Conservation (phyloP, 2,329 filamentous ascomycete species). For the Penicillium crustosum region DNA sequence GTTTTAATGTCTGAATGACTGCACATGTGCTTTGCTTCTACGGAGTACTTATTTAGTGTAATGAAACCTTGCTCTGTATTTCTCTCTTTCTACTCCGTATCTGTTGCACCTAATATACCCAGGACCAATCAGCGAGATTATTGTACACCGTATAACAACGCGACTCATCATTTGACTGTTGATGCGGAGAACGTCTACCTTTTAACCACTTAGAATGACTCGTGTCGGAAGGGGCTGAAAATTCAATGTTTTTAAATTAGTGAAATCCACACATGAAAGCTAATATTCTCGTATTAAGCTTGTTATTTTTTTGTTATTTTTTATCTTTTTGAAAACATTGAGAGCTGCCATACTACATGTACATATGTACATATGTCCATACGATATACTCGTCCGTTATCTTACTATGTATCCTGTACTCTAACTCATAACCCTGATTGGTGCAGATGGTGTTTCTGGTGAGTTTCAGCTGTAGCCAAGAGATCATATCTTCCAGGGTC, state of each 20-base stretch:
- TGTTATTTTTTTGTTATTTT: neutral
- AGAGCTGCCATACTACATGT: neutral
- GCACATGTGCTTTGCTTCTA: neutral
- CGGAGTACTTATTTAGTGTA: constrained; percentile 5
- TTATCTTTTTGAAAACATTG: neutral
- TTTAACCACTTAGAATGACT: neutral
- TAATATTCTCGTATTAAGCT: neutral
- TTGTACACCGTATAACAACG: neutral
- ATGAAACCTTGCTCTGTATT: neutral
- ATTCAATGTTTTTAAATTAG: neutral
- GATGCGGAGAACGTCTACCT: neutral
- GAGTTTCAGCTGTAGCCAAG: no score
- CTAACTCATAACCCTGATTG: neutral
- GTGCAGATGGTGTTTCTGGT: neutral
- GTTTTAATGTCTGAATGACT: constrained; percentile 11
- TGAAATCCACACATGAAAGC: neutral
- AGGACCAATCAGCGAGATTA: neutral
- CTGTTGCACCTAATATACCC: neutral
- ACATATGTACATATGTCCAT: no score
- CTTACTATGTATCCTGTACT: neutral
- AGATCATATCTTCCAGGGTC: no score
- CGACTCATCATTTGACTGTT: neutral
- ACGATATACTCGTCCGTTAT: neutral
- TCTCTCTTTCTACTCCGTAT: neutral
- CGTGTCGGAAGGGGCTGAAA: neutral